Percentiles rank a stretch among this genome's conserved stretches.
Evolutionary conservation across 2,329 filamentous ascomycete genomes (phyloP).

Genomic region (Ceratocystiopsis minuta): DNA sequence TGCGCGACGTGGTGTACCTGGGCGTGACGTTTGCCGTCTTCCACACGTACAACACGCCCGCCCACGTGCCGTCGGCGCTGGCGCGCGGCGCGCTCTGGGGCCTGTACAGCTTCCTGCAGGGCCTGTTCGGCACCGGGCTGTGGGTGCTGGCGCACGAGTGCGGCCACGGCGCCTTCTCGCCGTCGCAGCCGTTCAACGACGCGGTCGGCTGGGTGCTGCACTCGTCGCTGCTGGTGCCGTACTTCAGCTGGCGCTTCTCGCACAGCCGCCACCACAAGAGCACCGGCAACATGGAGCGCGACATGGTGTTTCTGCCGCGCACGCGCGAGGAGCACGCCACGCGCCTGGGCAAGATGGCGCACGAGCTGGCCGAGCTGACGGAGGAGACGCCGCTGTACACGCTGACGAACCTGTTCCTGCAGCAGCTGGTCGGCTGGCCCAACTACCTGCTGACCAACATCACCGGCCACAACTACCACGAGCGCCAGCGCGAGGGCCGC

Average conservation of each 20-base stretch:
- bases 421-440: slow-evolving; percentile 88
- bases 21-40: slow-evolving; percentile 68
- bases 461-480: slow-evolving; percentile 90
- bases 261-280: slow-evolving; percentile 99
- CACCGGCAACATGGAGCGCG: slow-evolving; percentile 88
- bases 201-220: slow-evolving; percentile 82
- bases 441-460: slow-evolving; percentile 83
- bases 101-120: slow-evolving; percentile 63
- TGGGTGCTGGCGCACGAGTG: slow-evolving; percentile 98
- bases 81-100: slow-evolving; percentile 47
- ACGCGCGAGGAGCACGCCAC: slow-evolving; percentile 67
- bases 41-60: slow-evolving; percentile 77
- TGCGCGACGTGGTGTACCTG: slow-evolving; percentile 58
- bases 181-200: slow-evolving; percentile 82
- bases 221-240: slow-evolving; percentile 71
- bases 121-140: slow-evolving; percentile 78
- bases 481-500: slow-evolving; percentile 79
- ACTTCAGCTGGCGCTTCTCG: slow-evolving; percentile 99
- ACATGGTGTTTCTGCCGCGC: slow-evolving; percentile 98
- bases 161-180: slow-evolving; percentile 88
- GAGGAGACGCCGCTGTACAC: slow-evolving; percentile 90
- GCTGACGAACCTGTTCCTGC: slow-evolving; percentile 51
- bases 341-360: slow-evolving; percentile 52
- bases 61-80: slow-evolving; percentile 54
- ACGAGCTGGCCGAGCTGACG: slow-evolving; percentile 74